A percentile compares a stretch with the other conserved stretches of the same genome.
Evolutionary conservation across 2,329 filamentous ascomycete genomes (phyloP).

Genomic region (Botrytis byssoidea): DNA sequence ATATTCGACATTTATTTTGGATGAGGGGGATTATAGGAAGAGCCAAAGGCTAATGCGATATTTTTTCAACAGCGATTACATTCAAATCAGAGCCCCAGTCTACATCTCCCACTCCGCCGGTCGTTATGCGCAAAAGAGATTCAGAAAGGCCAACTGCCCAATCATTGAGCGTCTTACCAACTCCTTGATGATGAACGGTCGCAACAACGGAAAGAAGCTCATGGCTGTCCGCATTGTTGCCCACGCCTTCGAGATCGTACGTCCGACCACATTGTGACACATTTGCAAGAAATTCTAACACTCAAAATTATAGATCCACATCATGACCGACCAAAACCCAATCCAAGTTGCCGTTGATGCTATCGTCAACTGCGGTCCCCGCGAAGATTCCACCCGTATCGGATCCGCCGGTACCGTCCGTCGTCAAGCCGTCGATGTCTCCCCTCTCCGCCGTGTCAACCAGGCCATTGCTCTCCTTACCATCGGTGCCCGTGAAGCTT

Average conservation of each 20-base stretch:
- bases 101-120: slow-evolving; percentile 99
- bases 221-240: slow-evolving; percentile 99
- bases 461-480: slow-evolving; percentile 99
- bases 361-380: slow-evolving; percentile 99
- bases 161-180: slow-evolving; percentile 99
- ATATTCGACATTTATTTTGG: slow-evolving; percentile 13
- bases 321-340: slow-evolving; percentile 99
- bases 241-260: slow-evolving; percentile 98
- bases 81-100: slow-evolving; percentile 98
- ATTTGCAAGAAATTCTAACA: slow-evolving; percentile 21
- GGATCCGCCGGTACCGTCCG: slow-evolving; percentile 99
- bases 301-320: slow-evolving; percentile 73
- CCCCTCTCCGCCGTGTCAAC: slow-evolving; percentile 98
- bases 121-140: slow-evolving; percentile 98
- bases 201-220: slow-evolving; percentile 99
- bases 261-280: slow-evolving; percentile 43
- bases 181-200: slow-evolving; percentile 99
- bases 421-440: slow-evolving; percentile 99
- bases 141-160: slow-evolving; percentile 99
- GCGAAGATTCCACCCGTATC: slow-evolving; percentile 99
- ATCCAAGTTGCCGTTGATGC: slow-evolving; percentile 99
- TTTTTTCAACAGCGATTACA: slow-evolving; percentile 78
- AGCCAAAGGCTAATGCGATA: slow-evolving; percentile 21
- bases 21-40: slow-evolving; percentile 36
- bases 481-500: slow-evolving; percentile 96